Evolutionary conservation across 495 filamentous ascomycete genomes (phyloP).

Genomic region (Penicillium longicatenatum): DNA sequence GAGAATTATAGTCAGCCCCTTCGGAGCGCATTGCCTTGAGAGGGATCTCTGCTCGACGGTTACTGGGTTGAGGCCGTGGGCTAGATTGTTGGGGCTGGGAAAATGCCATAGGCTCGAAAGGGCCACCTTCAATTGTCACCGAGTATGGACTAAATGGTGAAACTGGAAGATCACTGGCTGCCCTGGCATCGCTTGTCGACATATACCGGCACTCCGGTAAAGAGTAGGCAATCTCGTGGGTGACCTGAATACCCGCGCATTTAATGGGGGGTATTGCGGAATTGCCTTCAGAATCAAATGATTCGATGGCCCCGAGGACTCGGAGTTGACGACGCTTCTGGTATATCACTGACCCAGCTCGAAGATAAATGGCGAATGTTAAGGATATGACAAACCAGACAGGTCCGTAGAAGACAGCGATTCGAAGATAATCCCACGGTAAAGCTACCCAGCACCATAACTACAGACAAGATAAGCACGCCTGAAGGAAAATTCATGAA

Average conservation of each 20-base stretch:
- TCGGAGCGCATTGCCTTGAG: constrained; percentile 9
- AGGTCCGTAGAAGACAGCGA: constrained; percentile 80
- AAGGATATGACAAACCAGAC: constrained; percentile 77
- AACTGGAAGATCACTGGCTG: constrained; percentile 6
- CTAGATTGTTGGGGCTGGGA: constrained; percentile 10
- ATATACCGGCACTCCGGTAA: constrained; percentile 2
- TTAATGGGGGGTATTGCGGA: not conserved
- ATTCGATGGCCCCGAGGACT: constrained; percentile 44
- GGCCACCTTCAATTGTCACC: constrained; percentile 38
- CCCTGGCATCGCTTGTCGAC: not conserved
- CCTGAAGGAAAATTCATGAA: not conserved
- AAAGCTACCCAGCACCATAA: constrained; percentile 83
- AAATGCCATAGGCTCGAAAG: constrained; percentile 3
- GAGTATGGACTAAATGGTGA: constrained; percentile 35
- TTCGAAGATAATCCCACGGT: constrained; percentile 71
- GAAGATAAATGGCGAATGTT: constrained; percentile 73
- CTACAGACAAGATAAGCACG: constrained; percentile 22
- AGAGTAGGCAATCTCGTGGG: constrained; percentile 36
- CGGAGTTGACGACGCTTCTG: constrained; percentile 48
- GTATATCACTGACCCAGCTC: constrained; percentile 72
- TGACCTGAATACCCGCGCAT: constrained; percentile 55
- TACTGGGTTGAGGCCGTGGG: constrained; percentile 3
- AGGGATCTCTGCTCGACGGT: constrained; percentile 8
- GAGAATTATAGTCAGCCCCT: constrained; percentile 13
- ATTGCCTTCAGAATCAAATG: not conserved